Percentiles rank a stretch among this genome's conserved stretches.
Evolutionary conservation across 148 eudicot species (phyloP).

Genomic region (Vaccinium vitisidaea): DNA sequence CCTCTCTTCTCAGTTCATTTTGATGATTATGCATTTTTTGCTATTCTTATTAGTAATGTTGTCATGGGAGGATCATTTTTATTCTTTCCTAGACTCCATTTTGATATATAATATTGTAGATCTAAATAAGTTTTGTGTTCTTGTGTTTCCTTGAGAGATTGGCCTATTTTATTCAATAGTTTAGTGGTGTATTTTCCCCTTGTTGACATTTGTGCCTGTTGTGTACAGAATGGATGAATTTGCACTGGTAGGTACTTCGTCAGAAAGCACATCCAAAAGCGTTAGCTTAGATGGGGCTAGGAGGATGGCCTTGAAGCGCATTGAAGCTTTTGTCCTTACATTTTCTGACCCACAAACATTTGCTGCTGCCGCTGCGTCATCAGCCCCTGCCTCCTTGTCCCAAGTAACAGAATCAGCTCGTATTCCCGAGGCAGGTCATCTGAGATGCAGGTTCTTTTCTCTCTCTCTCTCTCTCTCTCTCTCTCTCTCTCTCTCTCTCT

Average conservation of each 20-base stretch:
- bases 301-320: constrained; percentile 78
- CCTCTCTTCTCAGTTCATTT: constrained; percentile 1
- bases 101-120: not conserved
- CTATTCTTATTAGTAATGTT: not conserved
- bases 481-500: constrained; percentile 25
- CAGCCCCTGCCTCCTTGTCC: constrained; percentile 67
- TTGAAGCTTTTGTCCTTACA: constrained; percentile 69
- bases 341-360: constrained; percentile 72
- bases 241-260: constrained; percentile 63
- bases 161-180: not conserved
- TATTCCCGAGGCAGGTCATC: constrained; percentile 91
- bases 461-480: constrained; percentile 8
- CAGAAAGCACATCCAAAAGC: constrained; percentile 62
- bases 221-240: constrained; percentile 81
- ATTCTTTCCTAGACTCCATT: not conserved
- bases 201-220: constrained; percentile 7
- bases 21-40: not conserved
- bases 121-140: not conserved
- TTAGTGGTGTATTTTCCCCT: not conserved
- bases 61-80: not conserved
- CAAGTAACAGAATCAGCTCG: constrained; percentile 83
- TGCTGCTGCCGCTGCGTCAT: constrained; percentile 71
- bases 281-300: constrained; percentile 69
- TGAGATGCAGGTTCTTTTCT: constrained; percentile 93
- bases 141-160: not conserved